phyloP scores from a whole-genome alignment of 2,329 filamentous ascomycete genomes.

The Rhinocladiella mackenziei region DNA sequence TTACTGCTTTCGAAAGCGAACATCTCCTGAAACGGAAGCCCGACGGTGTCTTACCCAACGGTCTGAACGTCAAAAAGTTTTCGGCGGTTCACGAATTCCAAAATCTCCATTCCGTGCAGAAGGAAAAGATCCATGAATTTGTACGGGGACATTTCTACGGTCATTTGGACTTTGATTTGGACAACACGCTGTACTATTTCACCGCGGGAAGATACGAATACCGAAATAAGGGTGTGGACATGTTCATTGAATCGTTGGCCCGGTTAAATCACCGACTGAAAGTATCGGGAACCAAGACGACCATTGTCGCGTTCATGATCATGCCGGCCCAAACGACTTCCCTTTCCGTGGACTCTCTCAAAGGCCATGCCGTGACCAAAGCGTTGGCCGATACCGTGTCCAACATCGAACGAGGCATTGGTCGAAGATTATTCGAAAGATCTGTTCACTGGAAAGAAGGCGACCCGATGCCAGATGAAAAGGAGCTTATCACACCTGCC shows the following conservation, averaged over 20 bases:
- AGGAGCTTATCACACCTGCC: slow-evolving; percentile 86
- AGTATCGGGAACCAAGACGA: slow-evolving; percentile 76
- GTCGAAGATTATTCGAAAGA: slow-evolving; percentile 89
- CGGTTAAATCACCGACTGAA: slow-evolving; percentile 93
- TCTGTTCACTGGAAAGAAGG: slow-evolving; percentile 95
- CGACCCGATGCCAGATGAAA: slow-evolving; percentile 88
- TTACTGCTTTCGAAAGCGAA: slow-evolving; percentile 97
- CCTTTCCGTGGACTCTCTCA: slow-evolving; percentile 88
- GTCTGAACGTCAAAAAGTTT: slow-evolving; percentile 97
- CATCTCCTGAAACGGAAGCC: slow-evolving; percentile 96
- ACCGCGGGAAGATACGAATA: slow-evolving; percentile 96
- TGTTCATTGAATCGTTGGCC: slow-evolving; percentile 97
- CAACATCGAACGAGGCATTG: slow-evolving; percentile 87
- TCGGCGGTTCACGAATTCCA: slow-evolving; percentile 98
- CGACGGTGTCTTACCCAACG: slow-evolving; percentile 92
- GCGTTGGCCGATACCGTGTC: slow-evolving; percentile 89
- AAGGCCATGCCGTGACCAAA: slow-evolving; percentile 96
- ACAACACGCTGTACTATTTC: slow-evolving; percentile 97
- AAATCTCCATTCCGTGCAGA: slow-evolving; percentile 92
- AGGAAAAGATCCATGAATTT: slow-evolving; percentile 98
- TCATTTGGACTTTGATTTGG: slow-evolving; percentile 92
- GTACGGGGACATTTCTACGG: slow-evolving; percentile 98
- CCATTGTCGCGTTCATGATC: slow-evolving; percentile 95
- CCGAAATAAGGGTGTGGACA: slow-evolving; percentile 97
- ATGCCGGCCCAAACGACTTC: slow-evolving; percentile 97